A percentile compares a stretch with the other conserved stretches of the same genome.
phyloP scores from a whole-genome alignment of 75 land plant species.

The Picea sitchensis region DNA sequence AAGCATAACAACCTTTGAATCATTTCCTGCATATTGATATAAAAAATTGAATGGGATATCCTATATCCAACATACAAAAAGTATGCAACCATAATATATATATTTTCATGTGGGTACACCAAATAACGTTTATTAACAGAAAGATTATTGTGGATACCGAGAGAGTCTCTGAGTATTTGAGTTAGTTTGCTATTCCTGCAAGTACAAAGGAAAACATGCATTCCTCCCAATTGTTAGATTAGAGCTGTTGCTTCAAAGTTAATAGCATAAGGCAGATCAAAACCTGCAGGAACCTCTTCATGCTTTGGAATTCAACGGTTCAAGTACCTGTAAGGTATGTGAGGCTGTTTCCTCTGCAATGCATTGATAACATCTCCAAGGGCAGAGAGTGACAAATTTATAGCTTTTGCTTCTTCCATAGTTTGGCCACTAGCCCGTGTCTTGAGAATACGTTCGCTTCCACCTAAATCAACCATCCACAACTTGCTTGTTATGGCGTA shows the following conservation, averaged over 20 bases:
- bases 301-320: background rate
- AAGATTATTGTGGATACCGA: constrained; percentile 40
- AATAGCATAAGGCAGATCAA: too few relatives aligned
- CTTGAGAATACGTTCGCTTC: constrained; percentile 75
- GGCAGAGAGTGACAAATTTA: constrained; percentile 80
- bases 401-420: constrained; percentile 81
- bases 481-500: constrained; percentile 36
- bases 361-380: constrained; percentile 82
- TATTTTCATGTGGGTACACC: background rate
- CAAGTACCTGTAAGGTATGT: constrained; percentile 70
- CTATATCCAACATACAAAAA: background rate
- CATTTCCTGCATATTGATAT: constrained; percentile 37
- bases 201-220: background rate
- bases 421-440: constrained; percentile 67
- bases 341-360: constrained; percentile 49
- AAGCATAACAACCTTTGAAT: constrained; percentile 83
- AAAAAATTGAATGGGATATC: background rate
- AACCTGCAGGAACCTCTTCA: background rate
- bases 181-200: constrained; percentile 96
- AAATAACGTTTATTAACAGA: constrained; percentile 1
- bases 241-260: too few relatives aligned
- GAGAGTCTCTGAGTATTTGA: constrained; percentile 76
- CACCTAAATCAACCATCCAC: constrained; percentile 88
- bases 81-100: background rate
- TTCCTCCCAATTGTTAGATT: too few relatives aligned